phyloP scores from a whole-genome alignment of 2,329 filamentous ascomycete genomes.

The Penicillium vulpinum region DNA sequence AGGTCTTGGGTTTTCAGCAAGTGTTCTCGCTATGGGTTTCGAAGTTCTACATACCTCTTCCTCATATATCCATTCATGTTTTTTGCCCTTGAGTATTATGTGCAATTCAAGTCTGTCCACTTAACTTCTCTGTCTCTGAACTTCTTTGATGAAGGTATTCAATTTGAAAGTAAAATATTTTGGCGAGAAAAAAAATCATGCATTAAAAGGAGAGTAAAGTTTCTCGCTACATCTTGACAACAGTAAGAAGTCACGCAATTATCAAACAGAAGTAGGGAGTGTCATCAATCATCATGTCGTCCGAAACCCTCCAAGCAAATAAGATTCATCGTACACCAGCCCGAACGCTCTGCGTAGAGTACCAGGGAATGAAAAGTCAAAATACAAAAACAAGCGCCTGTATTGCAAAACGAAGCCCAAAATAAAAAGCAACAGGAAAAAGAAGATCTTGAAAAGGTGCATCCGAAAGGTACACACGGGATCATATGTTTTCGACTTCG shows the following conservation, averaged over 20 bases:
- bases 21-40: neutral
- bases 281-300: conserved; percentile 26
- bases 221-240: neutral
- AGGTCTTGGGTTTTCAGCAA: conserved; percentile 3
- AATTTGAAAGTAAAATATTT: conserved; percentile 6
- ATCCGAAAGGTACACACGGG: neutral
- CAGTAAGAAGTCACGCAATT: neutral
- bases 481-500: conserved; percentile 36
- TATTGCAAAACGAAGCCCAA: neutral
- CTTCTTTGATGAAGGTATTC: neutral
- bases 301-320: neutral
- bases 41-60: neutral
- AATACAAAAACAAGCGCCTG: neutral
- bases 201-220: neutral
- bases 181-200: neutral
- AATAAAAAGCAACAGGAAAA: neutral
- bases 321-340: conserved; percentile 1
- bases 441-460: neutral
- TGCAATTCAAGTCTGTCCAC: neutral
- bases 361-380: neutral
- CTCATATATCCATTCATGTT: neutral
- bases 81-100: neutral
- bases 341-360: neutral
- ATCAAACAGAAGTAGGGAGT: conserved; percentile 6
- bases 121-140: neutral